phyloP scores from a whole-genome alignment of 164 flowering plant species.

The Magnolia changhungtana region DNA sequence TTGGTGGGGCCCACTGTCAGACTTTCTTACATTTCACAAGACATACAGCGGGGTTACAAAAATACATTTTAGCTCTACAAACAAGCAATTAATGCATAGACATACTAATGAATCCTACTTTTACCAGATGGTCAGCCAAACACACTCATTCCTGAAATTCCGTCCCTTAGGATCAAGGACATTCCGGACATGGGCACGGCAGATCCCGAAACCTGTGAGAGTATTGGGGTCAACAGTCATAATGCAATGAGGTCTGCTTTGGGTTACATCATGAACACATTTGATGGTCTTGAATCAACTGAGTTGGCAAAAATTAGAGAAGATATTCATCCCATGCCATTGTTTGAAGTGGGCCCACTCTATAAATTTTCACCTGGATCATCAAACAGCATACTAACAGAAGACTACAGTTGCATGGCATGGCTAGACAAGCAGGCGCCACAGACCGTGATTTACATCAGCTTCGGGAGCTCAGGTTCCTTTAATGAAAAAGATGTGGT shows the following conservation, averaged over 20 bases:
- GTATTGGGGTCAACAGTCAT: not conserved
- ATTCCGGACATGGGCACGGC: slow-evolving; percentile 14
- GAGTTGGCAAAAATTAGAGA: slow-evolving; percentile 10
- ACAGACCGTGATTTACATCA: slow-evolving; percentile 42
- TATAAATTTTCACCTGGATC: slow-evolving; percentile 27
- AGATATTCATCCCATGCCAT: slow-evolving; percentile 12
- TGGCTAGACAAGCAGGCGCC: slow-evolving; percentile 45
- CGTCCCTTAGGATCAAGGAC: slow-evolving; percentile 33
- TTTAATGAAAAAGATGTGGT: slow-evolving; percentile 14
- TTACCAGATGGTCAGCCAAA: not conserved
- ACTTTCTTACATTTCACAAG: too few relatives aligned
- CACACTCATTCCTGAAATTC: slow-evolving; percentile 22
- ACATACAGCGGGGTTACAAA: too few relatives aligned
- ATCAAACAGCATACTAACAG: slow-evolving; percentile 24
- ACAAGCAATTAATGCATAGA: too few relatives aligned
- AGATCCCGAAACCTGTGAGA: slow-evolving; percentile 5
- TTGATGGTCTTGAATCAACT: slow-evolving; percentile 29
- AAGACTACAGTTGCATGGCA: slow-evolving; percentile 30
- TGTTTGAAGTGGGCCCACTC: slow-evolving; percentile 42
- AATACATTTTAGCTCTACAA: too few relatives aligned
- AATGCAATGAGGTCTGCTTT: not conserved
- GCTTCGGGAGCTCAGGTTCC: slow-evolving; percentile 40
- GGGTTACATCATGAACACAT: slow-evolving; percentile 36
- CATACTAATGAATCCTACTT: too few relatives aligned
- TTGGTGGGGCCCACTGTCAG: too few relatives aligned